Conservation (phyloP, 169 alveolate genomes). For the Plasmodium knowlesi region DNA sequence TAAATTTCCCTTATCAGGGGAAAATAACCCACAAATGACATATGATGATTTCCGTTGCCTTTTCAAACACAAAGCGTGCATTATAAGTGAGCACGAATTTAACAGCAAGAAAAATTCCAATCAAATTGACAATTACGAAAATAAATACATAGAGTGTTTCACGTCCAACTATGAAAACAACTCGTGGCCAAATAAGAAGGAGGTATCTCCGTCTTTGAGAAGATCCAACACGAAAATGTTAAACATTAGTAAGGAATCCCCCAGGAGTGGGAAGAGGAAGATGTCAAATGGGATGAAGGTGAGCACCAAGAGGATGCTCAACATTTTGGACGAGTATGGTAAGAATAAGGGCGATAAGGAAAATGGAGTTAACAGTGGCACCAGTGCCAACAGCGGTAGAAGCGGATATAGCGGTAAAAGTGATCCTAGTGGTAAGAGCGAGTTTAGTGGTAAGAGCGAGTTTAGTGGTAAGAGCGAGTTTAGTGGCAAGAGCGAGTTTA, state of each 20-base stretch:
- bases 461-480: not conserved
- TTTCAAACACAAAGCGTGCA: slow-evolving; percentile 61
- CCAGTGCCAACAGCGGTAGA: not conserved
- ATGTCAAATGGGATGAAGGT: not conserved
- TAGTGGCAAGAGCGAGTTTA: not conserved
- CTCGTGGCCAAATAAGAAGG: slow-evolving; percentile 67
- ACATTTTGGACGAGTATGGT: not conserved
- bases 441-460: not conserved
- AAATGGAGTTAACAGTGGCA: not conserved
- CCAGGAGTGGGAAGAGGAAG: slow-evolving; percentile 17
- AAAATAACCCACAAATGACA: slow-evolving; percentile 25
- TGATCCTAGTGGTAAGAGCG: not conserved
- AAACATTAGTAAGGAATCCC: slow-evolving; percentile 12
- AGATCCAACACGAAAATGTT: slow-evolving; percentile 1
- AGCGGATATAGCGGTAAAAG: not conserved
- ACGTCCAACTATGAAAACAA: slow-evolving; percentile 21
- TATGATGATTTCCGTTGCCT: slow-evolving; percentile 62
- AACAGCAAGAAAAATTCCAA: slow-evolving; percentile 33
- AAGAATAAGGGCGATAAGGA: slow-evolving; percentile 3
- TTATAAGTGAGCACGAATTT: slow-evolving; percentile 72
- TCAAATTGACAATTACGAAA: slow-evolving; percentile 1
- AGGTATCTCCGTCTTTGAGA: not conserved
- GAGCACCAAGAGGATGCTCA: slow-evolving; percentile 26
- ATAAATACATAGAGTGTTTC: slow-evolving; percentile 12
- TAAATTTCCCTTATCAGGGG: slow-evolving; percentile 71